Percentiles rank a stretch among this genome's conserved stretches.
These are phyloP conservation scores for Ustilaginoidea virens DNA, from an alignment of 2,329 filamentous ascomycete genomes.

Conservation along the genomic window DNA sequence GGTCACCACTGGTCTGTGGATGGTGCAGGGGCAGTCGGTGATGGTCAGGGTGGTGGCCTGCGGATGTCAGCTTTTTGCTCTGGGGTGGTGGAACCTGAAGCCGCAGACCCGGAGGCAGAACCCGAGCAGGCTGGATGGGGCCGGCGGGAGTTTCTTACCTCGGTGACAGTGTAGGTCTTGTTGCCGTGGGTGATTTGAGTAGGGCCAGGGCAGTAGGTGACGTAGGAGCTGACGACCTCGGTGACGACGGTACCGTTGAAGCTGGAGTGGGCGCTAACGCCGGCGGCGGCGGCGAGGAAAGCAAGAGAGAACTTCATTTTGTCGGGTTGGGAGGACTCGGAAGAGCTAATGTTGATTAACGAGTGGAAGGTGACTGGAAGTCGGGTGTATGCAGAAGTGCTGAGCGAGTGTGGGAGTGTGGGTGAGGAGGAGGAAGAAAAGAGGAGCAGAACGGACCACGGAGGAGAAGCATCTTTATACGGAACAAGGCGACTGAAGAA, in stretches of 20 bases:
- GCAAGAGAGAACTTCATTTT: slow-evolving; percentile 51
- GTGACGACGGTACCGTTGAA: slow-evolving; percentile 42
- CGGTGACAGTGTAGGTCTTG: slow-evolving; percentile 54
- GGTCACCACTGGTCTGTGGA: slow-evolving; percentile 42
- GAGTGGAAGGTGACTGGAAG: slow-evolving; percentile 45
- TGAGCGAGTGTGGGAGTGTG: slow-evolving; percentile 31
- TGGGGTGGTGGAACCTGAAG: not conserved
- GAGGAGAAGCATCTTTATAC: slow-evolving; percentile 34
- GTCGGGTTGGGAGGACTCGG: slow-evolving; percentile 31
- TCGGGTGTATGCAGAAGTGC: slow-evolving; percentile 26
- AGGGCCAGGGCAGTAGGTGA: slow-evolving; percentile 57
- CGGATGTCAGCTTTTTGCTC: slow-evolving; percentile 1
- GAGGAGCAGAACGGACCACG: slow-evolving; percentile 15
- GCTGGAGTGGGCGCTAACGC: slow-evolving; percentile 20
- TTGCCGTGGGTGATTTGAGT: slow-evolving; percentile 48
- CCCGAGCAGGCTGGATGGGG: too few species aligned
- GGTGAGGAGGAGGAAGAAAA: slow-evolving; percentile 26
- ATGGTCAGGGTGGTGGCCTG: slow-evolving; percentile 56
- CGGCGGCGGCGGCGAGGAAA: slow-evolving; percentile 32
- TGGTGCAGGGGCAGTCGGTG: slow-evolving; percentile 57
- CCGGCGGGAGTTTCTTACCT: slow-evolving; percentile 30
- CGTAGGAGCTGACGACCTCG: slow-evolving; percentile 49
- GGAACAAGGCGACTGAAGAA: slow-evolving; percentile 7
- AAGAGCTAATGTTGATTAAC: slow-evolving; percentile 24
- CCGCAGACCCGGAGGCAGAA: too few species aligned